Percentiles rank a stretch among this genome's conserved stretches.
Evolutionary conservation across 306 rosid genomes (phyloP).

Genomic region (Prunus campanulata): DNA sequence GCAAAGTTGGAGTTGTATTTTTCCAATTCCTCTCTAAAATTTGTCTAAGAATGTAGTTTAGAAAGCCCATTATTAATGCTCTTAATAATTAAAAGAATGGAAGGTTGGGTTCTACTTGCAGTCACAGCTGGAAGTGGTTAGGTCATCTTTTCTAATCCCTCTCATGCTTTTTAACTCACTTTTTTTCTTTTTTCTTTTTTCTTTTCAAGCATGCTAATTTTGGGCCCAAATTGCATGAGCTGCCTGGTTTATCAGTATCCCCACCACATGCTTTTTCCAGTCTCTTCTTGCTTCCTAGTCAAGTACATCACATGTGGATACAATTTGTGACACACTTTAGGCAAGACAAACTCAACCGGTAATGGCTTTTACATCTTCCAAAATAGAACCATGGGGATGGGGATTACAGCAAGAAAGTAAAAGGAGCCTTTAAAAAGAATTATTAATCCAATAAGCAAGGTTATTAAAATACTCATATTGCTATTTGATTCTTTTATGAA

Average conservation of each 20-base stretch:
- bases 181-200: not conserved
- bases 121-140: constrained; percentile 18
- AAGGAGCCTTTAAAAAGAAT: not conserved
- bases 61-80: accelerated
- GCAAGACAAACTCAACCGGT: constrained; percentile 11
- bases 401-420: not conserved
- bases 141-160: not conserved
- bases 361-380: constrained; percentile 2
- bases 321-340: constrained; percentile 11
- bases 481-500: no score
- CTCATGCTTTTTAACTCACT: constrained; percentile 15
- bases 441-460: not conserved
- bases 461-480: not conserved
- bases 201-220: constrained; percentile 7
- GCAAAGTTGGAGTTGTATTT: no score
- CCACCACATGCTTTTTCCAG: constrained; percentile 14
- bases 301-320: constrained; percentile 24
- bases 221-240: constrained; percentile 20
- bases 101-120: no score
- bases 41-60: accelerated
- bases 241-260: not conserved
- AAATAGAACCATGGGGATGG: not conserved
- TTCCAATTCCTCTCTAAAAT: no score
- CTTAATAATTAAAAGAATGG: no score
- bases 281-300: constrained; percentile 23